Conservation (phyloP, 2,329 filamentous ascomycete genomes). For the Aspergillus sp. region DNA sequence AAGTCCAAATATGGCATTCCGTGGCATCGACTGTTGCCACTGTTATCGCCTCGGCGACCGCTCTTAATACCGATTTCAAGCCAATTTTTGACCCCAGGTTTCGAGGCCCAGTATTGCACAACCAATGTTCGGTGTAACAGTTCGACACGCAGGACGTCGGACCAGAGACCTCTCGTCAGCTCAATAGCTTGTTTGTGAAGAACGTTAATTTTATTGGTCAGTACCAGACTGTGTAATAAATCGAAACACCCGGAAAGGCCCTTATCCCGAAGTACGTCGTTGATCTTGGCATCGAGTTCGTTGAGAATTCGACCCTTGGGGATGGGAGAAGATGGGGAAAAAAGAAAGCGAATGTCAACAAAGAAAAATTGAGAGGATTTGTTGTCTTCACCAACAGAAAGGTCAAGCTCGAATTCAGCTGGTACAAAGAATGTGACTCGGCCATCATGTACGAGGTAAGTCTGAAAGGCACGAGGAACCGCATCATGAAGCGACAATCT, state of each 20-base stretch:
- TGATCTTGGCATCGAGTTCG: slow-evolving; percentile 66
- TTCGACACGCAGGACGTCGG: slow-evolving; percentile 71
- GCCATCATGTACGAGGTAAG: slow-evolving; percentile 78
- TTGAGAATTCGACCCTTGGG: slow-evolving; percentile 58
- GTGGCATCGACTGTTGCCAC: slow-evolving; percentile 4
- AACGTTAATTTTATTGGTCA: slow-evolving; percentile 87
- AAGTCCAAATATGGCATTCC: slow-evolving; percentile 33
- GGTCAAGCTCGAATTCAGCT: slow-evolving; percentile 86
- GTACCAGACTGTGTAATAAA: slow-evolving; percentile 77
- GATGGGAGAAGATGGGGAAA: slow-evolving; percentile 64
- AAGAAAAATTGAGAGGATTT: slow-evolving; percentile 84
- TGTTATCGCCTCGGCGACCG: slow-evolving; percentile 11
- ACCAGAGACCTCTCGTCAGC: slow-evolving; percentile 69
- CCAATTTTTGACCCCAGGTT: slow-evolving; percentile 76
- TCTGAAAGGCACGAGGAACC: slow-evolving; percentile 70
- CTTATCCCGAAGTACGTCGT: slow-evolving; percentile 63
- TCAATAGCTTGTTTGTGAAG: slow-evolving; percentile 71
- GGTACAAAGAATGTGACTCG: slow-evolving; percentile 81
- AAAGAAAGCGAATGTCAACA: slow-evolving; percentile 83
- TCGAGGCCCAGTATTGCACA: slow-evolving; percentile 83
- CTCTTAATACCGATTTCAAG: slow-evolving; percentile 70
- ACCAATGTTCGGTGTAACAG: slow-evolving; percentile 74
- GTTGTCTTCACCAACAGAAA: slow-evolving; percentile 85
- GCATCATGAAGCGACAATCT: slow-evolving; percentile 81
- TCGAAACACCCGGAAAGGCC: slow-evolving; percentile 78